Conservation (phyloP, 371 early-diverging fungal genomes). For the Mucor plumbeus region DNA sequence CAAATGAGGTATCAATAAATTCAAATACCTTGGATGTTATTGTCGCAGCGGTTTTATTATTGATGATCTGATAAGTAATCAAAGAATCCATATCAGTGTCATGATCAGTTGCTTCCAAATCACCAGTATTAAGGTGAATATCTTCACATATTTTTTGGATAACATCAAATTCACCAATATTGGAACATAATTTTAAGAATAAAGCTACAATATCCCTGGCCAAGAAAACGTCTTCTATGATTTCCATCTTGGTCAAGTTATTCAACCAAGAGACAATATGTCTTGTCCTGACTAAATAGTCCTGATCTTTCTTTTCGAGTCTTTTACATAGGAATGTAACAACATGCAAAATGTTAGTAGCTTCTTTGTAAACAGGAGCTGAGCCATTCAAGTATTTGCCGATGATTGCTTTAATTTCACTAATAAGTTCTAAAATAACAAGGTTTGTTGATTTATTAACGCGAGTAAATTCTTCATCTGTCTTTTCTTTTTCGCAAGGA, state of each 20-base stretch:
- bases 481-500: neutral
- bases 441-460: conserved; percentile 2
- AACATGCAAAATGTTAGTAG: conserved; percentile 40
- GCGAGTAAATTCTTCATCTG: neutral
- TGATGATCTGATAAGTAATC: conserved; percentile 39
- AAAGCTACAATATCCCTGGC: conserved; percentile 39
- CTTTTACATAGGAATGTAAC: conserved; percentile 32
- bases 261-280: conserved; percentile 40
- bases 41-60: conserved; percentile 34
- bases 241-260: conserved; percentile 38
- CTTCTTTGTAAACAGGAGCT: conserved; percentile 51
- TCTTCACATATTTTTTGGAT: conserved; percentile 41
- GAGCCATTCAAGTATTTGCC: conserved; percentile 37
- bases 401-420: conserved; percentile 18
- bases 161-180: conserved; percentile 35
- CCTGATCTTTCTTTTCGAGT: conserved; percentile 23
- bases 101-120: conserved; percentile 27
- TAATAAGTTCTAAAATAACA: conserved; percentile 1
- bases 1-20: conserved; percentile 44
- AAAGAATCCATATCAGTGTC: conserved; percentile 9
- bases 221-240: conserved; percentile 42
- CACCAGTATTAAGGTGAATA: conserved; percentile 40
- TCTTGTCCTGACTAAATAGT: conserved; percentile 17
- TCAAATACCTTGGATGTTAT: conserved; percentile 38
- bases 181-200: conserved; percentile 35